Percentiles rank a stretch among this genome's conserved stretches.
Evolutionary conservation across 1,139 yeast species (phyloP).

Genomic region (Saccharomyces uvarum): DNA sequence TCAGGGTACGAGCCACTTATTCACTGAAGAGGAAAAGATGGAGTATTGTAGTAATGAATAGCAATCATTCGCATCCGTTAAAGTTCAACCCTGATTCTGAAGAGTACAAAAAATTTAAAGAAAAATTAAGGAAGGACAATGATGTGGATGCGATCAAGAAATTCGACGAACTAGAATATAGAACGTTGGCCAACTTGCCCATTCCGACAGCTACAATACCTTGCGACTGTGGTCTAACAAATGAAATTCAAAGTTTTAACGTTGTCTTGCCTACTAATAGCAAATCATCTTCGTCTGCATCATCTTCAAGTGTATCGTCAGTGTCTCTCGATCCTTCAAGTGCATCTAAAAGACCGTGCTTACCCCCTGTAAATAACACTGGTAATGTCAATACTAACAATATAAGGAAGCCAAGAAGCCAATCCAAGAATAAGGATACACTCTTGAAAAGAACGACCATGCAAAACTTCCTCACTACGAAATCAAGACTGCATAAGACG

Average conservation of each 20-base stretch:
- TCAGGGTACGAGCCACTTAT: constrained; percentile 60
- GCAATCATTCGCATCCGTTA: constrained; percentile 39
- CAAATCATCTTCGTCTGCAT: neutral
- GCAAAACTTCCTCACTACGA: neutral
- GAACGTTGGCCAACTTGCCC: constrained; percentile 28
- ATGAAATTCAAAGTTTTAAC: constrained; percentile 30
- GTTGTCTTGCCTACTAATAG: constrained; percentile 27
- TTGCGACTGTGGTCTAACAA: constrained; percentile 33
- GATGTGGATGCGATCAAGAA: constrained; percentile 30
- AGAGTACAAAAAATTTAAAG: constrained; percentile 31
- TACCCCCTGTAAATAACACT: neutral
- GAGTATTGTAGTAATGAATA: constrained; percentile 55
- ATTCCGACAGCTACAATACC: constrained; percentile 27
- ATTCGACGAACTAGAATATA: constrained; percentile 32
- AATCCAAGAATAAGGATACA: neutral
- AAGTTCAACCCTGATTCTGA: constrained; percentile 30
- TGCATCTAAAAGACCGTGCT: neutral
- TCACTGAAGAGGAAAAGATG: constrained; percentile 49
- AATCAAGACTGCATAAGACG: neutral
- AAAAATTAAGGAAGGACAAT: constrained; percentile 19
- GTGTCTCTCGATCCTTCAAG: neutral
- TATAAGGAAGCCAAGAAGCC: neutral
- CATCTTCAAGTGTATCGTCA: constrained; percentile 1
- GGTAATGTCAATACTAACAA: neutral
- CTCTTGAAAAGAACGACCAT: neutral